A percentile compares a stretch with the other conserved stretches of the same genome.
Conservation (phyloP, 768 basidiomycete genomes). For the Harrya chromipes region DNA sequence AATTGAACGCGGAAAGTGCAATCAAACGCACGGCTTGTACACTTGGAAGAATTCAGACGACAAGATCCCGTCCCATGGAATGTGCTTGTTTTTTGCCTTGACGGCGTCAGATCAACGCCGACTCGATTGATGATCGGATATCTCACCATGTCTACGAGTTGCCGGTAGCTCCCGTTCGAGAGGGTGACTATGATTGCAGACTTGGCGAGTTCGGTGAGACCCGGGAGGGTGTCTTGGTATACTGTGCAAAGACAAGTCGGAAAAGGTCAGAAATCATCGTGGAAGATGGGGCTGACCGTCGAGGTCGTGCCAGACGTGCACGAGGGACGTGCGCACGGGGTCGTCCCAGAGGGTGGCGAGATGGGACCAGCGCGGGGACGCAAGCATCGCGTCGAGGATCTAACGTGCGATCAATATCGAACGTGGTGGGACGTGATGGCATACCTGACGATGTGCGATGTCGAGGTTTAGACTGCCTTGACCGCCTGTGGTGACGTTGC, state of each 20-base stretch:
- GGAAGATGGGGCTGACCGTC: conserved; percentile 35
- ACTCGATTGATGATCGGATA: too few relatives aligned
- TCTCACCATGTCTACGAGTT: conserved; percentile 59
- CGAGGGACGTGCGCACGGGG: conserved; percentile 41
- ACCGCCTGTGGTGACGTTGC: conserved; percentile 42
- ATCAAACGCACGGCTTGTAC: conserved; percentile 57
- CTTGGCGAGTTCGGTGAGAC: conserved; percentile 51
- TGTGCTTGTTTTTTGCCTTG: conserved; percentile 57
- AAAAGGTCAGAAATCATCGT: too few relatives aligned
- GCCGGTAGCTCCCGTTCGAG: conserved; percentile 62
- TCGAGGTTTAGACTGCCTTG: conserved; percentile 52
- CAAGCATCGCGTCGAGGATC: conserved; percentile 58
- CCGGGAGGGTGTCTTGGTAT: conserved; percentile 54
- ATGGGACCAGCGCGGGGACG: conserved; percentile 45
- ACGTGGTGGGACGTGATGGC: conserved; percentile 24
- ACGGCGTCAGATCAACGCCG: too few relatives aligned
- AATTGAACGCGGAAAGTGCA: too few relatives aligned
- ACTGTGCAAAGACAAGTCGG: conserved; percentile 30
- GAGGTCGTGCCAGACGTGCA: conserved; percentile 58
- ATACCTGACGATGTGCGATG: conserved; percentile 51
- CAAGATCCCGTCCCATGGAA: conserved; percentile 65
- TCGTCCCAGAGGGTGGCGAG: conserved; percentile 47
- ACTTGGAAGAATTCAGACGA: conserved; percentile 57
- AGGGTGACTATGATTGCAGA: conserved; percentile 48
- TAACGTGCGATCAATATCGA: conserved; percentile 17